Evolutionary conservation across 1,284 basidiomycete species (phyloP).

Genomic region (Cystobasidium pallidum): DNA sequence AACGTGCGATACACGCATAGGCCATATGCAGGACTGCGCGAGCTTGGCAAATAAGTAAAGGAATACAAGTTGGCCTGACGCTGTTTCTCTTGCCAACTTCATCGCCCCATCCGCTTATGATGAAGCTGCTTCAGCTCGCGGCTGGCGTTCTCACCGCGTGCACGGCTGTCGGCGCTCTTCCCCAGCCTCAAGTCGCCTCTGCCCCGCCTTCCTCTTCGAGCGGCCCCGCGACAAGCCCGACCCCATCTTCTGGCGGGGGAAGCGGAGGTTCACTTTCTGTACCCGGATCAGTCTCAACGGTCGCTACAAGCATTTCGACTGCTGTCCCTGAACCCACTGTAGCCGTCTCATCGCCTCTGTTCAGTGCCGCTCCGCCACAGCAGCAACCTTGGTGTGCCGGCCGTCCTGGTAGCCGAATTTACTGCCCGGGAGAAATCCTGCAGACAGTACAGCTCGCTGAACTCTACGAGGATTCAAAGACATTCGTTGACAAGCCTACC

Average conservation of each 20-base stretch:
- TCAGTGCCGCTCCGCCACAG: conserved; percentile 71
- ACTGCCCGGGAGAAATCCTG: conserved; percentile 53
- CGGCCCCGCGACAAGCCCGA: conserved; percentile 11
- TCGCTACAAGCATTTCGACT: conserved; percentile 61
- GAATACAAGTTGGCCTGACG: neutral
- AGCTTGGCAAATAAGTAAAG: neutral
- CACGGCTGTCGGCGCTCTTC: conserved; percentile 2
- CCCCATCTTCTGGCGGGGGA: neutral
- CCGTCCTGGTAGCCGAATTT: conserved; percentile 49
- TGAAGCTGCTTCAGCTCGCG: conserved; percentile 3
- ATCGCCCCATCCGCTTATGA: neutral
- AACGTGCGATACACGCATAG: too few relatives aligned
- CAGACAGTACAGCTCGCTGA: conserved; percentile 74
- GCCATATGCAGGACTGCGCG: neutral
- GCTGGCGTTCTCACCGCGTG: conserved; percentile 1
- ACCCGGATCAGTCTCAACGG: conserved; percentile 7
- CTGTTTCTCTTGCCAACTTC: neutral
- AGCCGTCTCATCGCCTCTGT: conserved; percentile 63
- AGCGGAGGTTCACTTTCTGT: conserved; percentile 19
- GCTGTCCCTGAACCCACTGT: conserved; percentile 68
- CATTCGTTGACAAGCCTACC: conserved; percentile 76
- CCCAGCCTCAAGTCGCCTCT: conserved; percentile 13
- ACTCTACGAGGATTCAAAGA: conserved; percentile 80
- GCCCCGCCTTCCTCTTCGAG: conserved; percentile 11
- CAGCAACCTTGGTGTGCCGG: conserved; percentile 72